Conservation (phyloP, 164 flowering plant species). For the Magnolia officinalis region DNA sequence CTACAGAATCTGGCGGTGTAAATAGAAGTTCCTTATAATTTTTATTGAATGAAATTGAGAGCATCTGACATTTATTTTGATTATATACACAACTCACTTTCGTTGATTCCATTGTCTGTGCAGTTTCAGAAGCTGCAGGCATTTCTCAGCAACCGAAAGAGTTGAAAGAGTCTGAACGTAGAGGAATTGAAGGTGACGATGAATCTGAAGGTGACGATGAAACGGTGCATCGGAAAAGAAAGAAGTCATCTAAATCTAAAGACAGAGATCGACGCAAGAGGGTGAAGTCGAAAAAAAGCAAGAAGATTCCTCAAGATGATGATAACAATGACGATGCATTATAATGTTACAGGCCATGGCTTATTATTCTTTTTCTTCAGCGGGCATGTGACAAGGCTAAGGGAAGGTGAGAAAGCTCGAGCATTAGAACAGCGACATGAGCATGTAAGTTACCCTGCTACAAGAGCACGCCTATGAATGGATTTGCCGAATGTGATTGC, state of each 20-base stretch:
- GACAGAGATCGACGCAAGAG: not conserved
- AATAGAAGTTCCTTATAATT: not conserved
- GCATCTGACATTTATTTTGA: not conserved
- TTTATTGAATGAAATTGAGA: not conserved
- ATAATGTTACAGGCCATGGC: not conserved
- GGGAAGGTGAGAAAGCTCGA: no score
- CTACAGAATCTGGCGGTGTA: not conserved
- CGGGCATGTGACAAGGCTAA: not conserved
- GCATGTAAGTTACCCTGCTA: no score
- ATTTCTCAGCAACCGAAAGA: not conserved
- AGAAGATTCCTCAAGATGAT: not conserved
- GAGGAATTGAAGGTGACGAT: not conserved
- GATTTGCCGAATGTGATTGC: no score
- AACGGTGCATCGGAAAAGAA: not conserved
- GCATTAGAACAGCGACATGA: no score
- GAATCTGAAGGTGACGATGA: not conserved
- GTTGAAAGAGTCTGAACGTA: not conserved
- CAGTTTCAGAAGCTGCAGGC: not conserved
- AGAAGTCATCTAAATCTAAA: constrained; percentile 1
- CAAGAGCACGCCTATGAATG: no score
- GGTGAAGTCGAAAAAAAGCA: not conserved
- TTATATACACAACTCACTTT: not conserved
- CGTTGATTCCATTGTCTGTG: not conserved
- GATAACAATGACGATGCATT: not conserved
- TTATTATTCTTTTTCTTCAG: not conserved